These are phyloP conservation scores for Magnusiomyces clavatus DNA, from an alignment of 1,139 yeast genomes.

Conservation along the genomic window DNA sequence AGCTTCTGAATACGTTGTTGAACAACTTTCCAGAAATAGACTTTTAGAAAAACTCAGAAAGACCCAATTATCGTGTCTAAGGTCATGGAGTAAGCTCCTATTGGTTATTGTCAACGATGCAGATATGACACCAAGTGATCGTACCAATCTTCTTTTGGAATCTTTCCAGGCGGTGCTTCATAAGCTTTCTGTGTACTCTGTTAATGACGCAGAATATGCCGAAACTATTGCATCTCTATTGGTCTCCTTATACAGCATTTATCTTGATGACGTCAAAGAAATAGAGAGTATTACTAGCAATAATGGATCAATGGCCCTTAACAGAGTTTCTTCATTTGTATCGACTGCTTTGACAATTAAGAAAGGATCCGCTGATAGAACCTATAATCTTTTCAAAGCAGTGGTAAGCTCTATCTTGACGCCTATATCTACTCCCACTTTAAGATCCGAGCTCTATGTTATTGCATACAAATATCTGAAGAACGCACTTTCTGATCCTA, in stretches of 20 bases:
- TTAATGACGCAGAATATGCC: constrained; percentile 56
- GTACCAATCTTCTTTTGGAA: constrained; percentile 61
- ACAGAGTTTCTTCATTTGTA: constrained; percentile 1
- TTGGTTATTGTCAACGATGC: constrained; percentile 65
- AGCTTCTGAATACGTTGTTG: constrained; percentile 16
- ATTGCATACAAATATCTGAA: constrained; percentile 56
- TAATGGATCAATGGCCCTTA: neutral
- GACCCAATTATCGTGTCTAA: constrained; percentile 54
- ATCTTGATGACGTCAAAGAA: constrained; percentile 39
- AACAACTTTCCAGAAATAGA: constrained; percentile 16
- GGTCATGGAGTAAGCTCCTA: constrained; percentile 77
- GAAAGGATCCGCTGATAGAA: constrained; percentile 37
- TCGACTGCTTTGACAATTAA: constrained; percentile 24
- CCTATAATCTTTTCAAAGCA: constrained; percentile 63
- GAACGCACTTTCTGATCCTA: constrained; percentile 6
- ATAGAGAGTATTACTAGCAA: constrained; percentile 15
- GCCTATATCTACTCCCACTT: constrained; percentile 55
- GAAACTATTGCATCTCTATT: constrained; percentile 71
- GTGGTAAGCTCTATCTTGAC: constrained; percentile 66
- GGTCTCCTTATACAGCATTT: constrained; percentile 60
- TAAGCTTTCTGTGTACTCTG: constrained; percentile 65
- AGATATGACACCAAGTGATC: constrained; percentile 34
- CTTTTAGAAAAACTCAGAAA: constrained; percentile 24
- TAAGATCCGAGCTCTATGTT: constrained; percentile 75
- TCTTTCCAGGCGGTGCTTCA: constrained; percentile 71